Evolutionary conservation across 2,329 filamentous ascomycete genomes (phyloP), one percentile per base, ranked within the genome.

Genomic region (Cryphonectria carpinicola): DNA sequence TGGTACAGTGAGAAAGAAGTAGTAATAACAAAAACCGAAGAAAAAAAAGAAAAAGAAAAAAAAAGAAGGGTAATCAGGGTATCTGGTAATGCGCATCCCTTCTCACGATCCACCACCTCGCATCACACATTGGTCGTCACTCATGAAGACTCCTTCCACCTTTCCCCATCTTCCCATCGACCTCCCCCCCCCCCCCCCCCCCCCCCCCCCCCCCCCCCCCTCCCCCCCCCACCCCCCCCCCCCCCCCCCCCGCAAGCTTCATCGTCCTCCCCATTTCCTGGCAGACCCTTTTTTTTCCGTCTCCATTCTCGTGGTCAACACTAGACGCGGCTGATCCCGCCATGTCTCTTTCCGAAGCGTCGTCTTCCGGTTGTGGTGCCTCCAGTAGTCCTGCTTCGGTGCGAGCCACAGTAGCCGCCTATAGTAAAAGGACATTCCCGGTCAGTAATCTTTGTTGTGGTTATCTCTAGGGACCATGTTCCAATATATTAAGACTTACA

Each of bases 341-440:
- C 58, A 39, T 39, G 58, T 19, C 63, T 52, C 43, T 28, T 46
- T 19, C 63, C 63, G 22, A 52, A 65, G 3, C 61, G 22, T 39
- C 41, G 25, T 39, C 61, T 25, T 64, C 37, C 41, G 8, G 63
- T 22, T 10, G n/a, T 22, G 19, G 64, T 54, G 22, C 46, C 46
- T n/a, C 64, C 64, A 13, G 28, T 19, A 2, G 41, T 35, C 35
- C 63, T 28, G 43, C 63, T 65, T 19, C 63, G 41, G 17, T 28
- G 41, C 25, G 43, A 65, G 46, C 64, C 46, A 41, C 65, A 66
- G 65, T 66, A 66, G 13, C 65, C 65, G 52, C 65, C 65, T 67
- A 13, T 11, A 22, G 17, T 2, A n/a, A 41, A 14, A 25, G 28
- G 37, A n/a, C 11, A n/a, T 35, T 11, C 19, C 8, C 17, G 6